These are phyloP conservation scores for Xerocomellus dryophilus DNA, from an alignment of 768 basidiomycete genomes.

Conservation along the genomic window DNA sequence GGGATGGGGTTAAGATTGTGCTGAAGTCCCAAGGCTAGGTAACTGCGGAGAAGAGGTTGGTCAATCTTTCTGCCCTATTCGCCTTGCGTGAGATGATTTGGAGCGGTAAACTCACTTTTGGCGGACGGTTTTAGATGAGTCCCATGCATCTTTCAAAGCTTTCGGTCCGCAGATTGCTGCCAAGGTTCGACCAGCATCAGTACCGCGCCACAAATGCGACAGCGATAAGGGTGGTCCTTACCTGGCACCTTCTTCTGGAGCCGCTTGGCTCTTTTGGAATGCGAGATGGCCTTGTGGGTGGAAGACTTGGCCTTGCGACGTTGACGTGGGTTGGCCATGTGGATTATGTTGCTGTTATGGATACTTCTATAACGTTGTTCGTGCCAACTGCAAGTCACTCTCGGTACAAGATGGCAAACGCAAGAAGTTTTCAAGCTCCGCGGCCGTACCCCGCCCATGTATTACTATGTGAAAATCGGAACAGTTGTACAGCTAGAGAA, in stretches of 20 bases:
- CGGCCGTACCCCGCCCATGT: too few relatives aligned
- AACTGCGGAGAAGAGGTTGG: conserved; percentile 43
- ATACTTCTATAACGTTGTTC: neutral
- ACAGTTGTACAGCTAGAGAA: too few relatives aligned
- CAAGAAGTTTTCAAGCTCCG: conserved; percentile 10
- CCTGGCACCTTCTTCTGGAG: conserved; percentile 77
- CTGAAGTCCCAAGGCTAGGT: conserved; percentile 71
- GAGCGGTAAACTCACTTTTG: conserved; percentile 72
- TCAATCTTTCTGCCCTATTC: neutral
- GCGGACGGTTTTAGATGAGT: conserved; percentile 78
- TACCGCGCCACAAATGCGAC: neutral
- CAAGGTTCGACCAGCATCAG: conserved; percentile 7
- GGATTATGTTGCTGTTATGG: neutral
- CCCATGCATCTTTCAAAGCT: conserved; percentile 81
- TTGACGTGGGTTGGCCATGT: conserved; percentile 90
- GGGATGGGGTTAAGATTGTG: conserved; percentile 63
- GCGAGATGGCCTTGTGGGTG: conserved; percentile 67
- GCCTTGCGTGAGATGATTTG: neutral
- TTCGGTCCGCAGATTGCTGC: conserved; percentile 80
- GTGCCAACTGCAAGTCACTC: neutral
- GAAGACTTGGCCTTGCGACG: conserved; percentile 81
- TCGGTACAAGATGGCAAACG: too few relatives aligned
- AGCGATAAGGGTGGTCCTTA: conserved; percentile 33
- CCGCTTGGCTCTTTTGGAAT: conserved; percentile 70
- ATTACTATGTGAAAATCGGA: too few relatives aligned